These are phyloP conservation scores for Shiraia bambusicola DNA, from an alignment of 2,329 filamentous ascomycete genomes.

Conservation along the genomic window DNA sequence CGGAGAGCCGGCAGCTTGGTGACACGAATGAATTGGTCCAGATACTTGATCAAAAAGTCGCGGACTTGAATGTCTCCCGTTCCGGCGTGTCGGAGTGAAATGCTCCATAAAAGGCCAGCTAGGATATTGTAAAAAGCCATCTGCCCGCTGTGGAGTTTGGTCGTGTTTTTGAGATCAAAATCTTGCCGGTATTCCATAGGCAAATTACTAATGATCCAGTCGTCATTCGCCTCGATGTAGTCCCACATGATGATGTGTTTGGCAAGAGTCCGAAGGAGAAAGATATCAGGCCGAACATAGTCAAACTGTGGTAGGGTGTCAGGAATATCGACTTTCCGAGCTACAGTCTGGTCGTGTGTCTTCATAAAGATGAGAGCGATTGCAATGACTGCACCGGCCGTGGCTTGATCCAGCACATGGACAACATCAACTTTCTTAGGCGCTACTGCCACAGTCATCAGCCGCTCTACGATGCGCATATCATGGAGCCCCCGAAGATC, in stretches of 20 bases:
- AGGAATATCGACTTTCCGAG: slow-evolving; percentile 89
- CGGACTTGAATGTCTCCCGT: slow-evolving; percentile 65
- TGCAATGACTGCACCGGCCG: slow-evolving; percentile 88
- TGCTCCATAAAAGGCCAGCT: slow-evolving; percentile 78
- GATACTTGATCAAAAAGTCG: slow-evolving; percentile 78
- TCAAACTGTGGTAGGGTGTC: slow-evolving; percentile 90
- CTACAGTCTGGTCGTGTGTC: slow-evolving; percentile 82
- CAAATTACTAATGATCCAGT: slow-evolving; percentile 75
- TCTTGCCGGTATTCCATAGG: slow-evolving; percentile 68
- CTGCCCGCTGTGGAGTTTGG: slow-evolving; percentile 72
- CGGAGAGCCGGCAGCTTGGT: slow-evolving; percentile 62
- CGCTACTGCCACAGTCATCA: slow-evolving; percentile 81
- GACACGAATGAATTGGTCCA: slow-evolving; percentile 83
- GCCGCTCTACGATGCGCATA: slow-evolving; percentile 86
- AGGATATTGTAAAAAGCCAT: slow-evolving; percentile 92
- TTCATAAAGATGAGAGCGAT: slow-evolving; percentile 96
- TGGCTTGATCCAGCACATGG: slow-evolving; percentile 89
- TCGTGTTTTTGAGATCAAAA: slow-evolving; percentile 61
- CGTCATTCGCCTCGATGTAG: slow-evolving; percentile 68
- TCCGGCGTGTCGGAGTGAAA: slow-evolving; percentile 51
- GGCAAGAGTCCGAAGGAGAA: slow-evolving; percentile 84
- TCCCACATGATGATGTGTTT: slow-evolving; percentile 94
- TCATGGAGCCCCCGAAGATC: slow-evolving; percentile 88
- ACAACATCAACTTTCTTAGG: slow-evolving; percentile 90
- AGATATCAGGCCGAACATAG: slow-evolving; percentile 89